Evolutionary conservation across 768 basidiomycete species (phyloP), one percentile per base, ranked within the genome.

Genomic region (Russula olivacea): DNA sequence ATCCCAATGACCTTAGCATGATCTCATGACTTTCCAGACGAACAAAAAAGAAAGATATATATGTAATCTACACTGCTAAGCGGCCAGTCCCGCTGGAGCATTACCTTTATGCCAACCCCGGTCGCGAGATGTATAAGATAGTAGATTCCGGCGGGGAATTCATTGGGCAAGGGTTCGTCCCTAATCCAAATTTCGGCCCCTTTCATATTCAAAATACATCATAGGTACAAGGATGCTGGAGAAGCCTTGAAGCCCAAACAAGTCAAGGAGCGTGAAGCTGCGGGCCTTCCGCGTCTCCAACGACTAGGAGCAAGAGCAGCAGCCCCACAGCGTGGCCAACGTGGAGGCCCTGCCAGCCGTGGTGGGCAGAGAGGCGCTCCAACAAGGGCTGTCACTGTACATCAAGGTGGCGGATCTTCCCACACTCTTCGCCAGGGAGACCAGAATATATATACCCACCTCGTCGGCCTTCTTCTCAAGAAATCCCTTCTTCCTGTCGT

Each of bases 31-130:
- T 36, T 56, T 32, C 14, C 68, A 98, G 96, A 7, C 91, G 97
- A 17, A 99, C 97, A 2, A 98, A 99, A 78, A 96, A 94, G 80
- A 98, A 98, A 74, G 94, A 98, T 67, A 98, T 99, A 59, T 98
- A 98, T 73, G 97, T 99, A 52, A 98, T 99, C 66, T 96, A 92
- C 10, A 99, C 97, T 0, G 85, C 88, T 3, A 94, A 98, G 74
- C 82, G 97, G 59, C 97, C 97, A 0, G 97, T 99, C 7, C 97
- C 97, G 6, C 80, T 99, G 58, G 96, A 98, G 74, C 96, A 98
- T 77, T 96, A 88, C 75, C 78, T 99, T 3, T 99, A 97, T 74
- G 93, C 95, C 6, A 91, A 93, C 19, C 81, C 96, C 6, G 91
- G 93, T n/a, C 82, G 87, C 61, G 94, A 97, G 49, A 78, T 88